Conservation (phyloP, 805 yeast genomes). For the Candida nemodendra region DNA sequence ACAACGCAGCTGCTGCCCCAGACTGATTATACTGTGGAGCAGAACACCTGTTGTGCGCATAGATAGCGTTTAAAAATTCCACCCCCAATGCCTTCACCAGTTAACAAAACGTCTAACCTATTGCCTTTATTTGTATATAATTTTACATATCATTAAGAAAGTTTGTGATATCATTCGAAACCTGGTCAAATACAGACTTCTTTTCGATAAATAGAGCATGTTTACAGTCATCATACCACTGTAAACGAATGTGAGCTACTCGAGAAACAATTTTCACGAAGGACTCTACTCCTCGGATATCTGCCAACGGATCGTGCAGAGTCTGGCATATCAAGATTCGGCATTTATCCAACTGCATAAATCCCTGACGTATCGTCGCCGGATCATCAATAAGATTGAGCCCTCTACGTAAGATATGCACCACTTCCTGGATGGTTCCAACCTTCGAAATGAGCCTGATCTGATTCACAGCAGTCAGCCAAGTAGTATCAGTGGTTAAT, state of each 20-base stretch:
- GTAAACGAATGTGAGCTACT: neutral
- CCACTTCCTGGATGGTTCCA: conserved; percentile 11
- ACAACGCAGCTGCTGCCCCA: too few relatives aligned
- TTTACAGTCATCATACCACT: conserved; percentile 9
- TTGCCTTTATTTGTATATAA: too few relatives aligned
- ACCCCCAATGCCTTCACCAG: too few relatives aligned
- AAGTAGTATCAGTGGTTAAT: conserved; percentile 7
- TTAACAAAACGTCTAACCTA: too few relatives aligned
- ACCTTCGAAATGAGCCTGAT: conserved; percentile 8
- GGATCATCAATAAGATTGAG: neutral
- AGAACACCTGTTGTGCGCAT: too few relatives aligned
- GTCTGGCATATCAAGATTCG: conserved; percentile 10
- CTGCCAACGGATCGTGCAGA: conserved; percentile 8
- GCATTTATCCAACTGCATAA: conserved; percentile 1
- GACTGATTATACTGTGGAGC: too few relatives aligned
- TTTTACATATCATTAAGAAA: neutral
- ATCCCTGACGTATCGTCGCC: neutral
- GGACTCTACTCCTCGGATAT: conserved; percentile 3
- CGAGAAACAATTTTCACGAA: conserved; percentile 2
- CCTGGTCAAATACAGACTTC: conserved; percentile 1
- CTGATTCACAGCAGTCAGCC: conserved; percentile 9
- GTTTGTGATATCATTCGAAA: conserved; percentile 1
- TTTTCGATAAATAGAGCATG: conserved; percentile 11
- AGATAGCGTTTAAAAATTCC: too few relatives aligned
- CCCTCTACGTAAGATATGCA: conserved; percentile 9